phyloP scores from a whole-genome alignment of 805 yeast species.

The Teunomyces tritomae region DNA sequence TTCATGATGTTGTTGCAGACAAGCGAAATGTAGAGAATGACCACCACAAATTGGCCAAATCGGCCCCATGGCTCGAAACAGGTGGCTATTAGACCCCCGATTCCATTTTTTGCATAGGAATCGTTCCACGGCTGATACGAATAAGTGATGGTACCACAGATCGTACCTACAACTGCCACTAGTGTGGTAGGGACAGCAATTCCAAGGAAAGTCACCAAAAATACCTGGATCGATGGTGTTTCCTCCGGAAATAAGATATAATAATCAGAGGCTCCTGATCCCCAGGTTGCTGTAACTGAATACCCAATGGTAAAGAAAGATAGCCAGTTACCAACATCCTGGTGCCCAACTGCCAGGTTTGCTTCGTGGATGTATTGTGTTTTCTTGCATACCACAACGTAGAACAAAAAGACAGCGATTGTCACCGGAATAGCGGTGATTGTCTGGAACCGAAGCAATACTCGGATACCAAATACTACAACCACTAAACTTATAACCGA shows the following conservation, averaged over 20 bases:
- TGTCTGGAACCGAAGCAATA: slow-evolving; percentile 28
- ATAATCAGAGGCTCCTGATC: slow-evolving; percentile 34
- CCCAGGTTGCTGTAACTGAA: slow-evolving; percentile 38
- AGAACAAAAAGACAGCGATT: slow-evolving; percentile 27
- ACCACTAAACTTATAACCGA: slow-evolving; percentile 25
- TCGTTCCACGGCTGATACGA: slow-evolving; percentile 54
- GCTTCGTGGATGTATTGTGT: slow-evolving; percentile 15
- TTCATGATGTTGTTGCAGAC: slow-evolving; percentile 81
- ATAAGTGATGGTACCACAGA: slow-evolving; percentile 67
- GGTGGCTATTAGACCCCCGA: slow-evolving; percentile 70
- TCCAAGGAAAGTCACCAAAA: slow-evolving; percentile 26
- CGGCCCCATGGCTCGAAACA: slow-evolving; percentile 75
- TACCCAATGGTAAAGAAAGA: slow-evolving; percentile 36
- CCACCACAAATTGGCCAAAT: slow-evolving; percentile 72
- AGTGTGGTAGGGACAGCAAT: slow-evolving; percentile 57
- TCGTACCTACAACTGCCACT: slow-evolving; percentile 71
- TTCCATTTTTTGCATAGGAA: slow-evolving; percentile 56
- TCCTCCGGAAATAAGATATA: slow-evolving; percentile 31
- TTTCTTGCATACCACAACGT: slow-evolving; percentile 29
- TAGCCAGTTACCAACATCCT: slow-evolving; percentile 29
- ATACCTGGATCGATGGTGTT: slow-evolving; percentile 24
- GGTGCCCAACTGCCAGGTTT: slow-evolving; percentile 11
- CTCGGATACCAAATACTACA: slow-evolving; percentile 32
- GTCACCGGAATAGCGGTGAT: slow-evolving; percentile 28
- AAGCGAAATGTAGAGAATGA: slow-evolving; percentile 67